phyloP scores from a whole-genome alignment of 805 yeast genomes.

The Metschnikowia chrysomelidarum region DNA sequence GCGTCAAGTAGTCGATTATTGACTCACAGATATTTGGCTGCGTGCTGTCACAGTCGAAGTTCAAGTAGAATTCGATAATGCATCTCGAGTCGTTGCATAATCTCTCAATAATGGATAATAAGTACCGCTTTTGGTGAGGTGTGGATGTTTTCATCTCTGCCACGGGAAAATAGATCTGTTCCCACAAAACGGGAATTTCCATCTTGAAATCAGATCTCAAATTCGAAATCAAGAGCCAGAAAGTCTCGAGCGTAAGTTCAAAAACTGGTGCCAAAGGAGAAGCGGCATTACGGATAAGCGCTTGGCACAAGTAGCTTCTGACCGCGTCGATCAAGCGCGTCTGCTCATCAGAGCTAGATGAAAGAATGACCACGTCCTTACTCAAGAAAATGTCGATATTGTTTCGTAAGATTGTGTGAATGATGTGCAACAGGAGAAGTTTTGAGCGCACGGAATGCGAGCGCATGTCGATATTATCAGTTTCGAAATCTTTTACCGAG shows the following conservation, averaged over 20 bases:
- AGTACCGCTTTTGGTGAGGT: conserved; percentile 86
- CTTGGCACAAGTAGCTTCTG: conserved; percentile 77
- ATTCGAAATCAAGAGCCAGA: conserved; percentile 83
- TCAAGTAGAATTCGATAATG: conserved; percentile 86
- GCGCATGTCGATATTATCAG: conserved; percentile 75
- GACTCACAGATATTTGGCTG: conserved; percentile 85
- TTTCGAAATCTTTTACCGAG: conserved; percentile 79
- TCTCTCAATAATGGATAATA: conserved; percentile 76
- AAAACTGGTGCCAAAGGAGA: conserved; percentile 88
- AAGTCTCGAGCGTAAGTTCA: conserved; percentile 87
- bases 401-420: conserved; percentile 80
- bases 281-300: conserved; percentile 88
- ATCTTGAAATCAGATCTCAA: conserved; percentile 84
- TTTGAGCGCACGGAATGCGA: conserved; percentile 93
- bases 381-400: conserved; percentile 80
- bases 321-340: conserved; percentile 73
- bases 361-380: conserved; percentile 50
- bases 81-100: conserved; percentile 87
- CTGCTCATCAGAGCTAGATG: conserved; percentile 48
- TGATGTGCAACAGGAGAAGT: conserved; percentile 79
- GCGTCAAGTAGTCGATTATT: conserved; percentile 74
- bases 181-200: conserved; percentile 91
- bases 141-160: conserved; percentile 90
- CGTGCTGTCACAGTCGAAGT: conserved; percentile 87
- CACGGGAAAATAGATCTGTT: conserved; percentile 91